Evolutionary conservation across 176 grass and related monocot species (phyloP), one percentile per base, ranked within the genome.

Genomic region (Musa schizocarpa): DNA sequence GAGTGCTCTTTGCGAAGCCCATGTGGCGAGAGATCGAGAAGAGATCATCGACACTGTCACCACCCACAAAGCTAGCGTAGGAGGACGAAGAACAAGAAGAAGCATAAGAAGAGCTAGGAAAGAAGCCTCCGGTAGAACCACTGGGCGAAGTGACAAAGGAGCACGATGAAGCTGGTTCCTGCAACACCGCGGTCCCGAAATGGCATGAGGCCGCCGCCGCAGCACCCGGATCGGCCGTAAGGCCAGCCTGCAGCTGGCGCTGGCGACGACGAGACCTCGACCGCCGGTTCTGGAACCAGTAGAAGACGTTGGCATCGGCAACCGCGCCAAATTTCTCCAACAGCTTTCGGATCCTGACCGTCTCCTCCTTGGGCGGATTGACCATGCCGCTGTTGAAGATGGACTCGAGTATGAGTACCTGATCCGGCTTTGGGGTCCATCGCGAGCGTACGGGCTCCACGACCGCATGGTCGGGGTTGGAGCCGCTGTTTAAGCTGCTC

Each of bases 331-430:
- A 96, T 16, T 86, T 84, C 83, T 96, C 92, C 23, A 92, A 89
- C 53, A 96, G 85, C 86, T 92, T 96, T 48, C 92, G 89, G 81
- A 96, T 96, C 76, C 89, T 82, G 76, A 96, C 92, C 2, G 92
- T 86, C 76, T 96, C 92, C 53, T 96, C 92, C 78, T 92, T 96
- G 43, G 92, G 89, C n/a, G 92, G 92, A 83, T 96, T 96, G 59
- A 96, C 92, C 92, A 92, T 96, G 87, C 92, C 92, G 68, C 89
- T 92, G 82, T 89, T 96, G 85, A 96, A 96, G 87, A 96, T 96
- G 58, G 92, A 92, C 80, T 96, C 92, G 13, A 96, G 92, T 73
- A 96, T 96, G 56, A 96, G 83, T 74, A 96, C 92, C 83, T 96
- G 92, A 85, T 96, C 92, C 13, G 92, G 92, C 68, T 96, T 92